Percentiles rank a stretch among this genome's conserved stretches.
Conservation (phyloP, 768 basidiomycete species). For the Phylloporus sp. region DNA sequence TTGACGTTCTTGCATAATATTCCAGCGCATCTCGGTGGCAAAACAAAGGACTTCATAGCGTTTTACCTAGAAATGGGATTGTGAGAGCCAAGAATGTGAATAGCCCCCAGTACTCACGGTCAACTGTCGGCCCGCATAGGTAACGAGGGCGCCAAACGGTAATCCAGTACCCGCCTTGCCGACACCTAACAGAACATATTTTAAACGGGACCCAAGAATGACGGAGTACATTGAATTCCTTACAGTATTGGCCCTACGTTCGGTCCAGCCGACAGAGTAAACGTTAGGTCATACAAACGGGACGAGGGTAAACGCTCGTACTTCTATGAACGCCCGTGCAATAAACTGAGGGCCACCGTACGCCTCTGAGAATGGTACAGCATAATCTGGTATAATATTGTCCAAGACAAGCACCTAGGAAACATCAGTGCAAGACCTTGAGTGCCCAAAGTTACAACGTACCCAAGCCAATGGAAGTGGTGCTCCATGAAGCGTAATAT, state of each 20-base stretch:
- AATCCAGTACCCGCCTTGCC: constrained; percentile 26
- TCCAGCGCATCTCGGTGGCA: constrained; percentile 25
- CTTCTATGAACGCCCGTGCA: constrained; percentile 26
- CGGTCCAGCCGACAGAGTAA: not conserved
- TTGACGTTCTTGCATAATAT: constrained; percentile 2
- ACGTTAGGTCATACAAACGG: not conserved
- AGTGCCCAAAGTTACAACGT: not conserved
- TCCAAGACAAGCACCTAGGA: constrained; percentile 23
- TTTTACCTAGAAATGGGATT: constrained; percentile 15
- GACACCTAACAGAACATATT: constrained; percentile 13
- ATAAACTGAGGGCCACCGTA: constrained; percentile 26
- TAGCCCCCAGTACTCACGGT: constrained; percentile 12
- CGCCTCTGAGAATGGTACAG: constrained; percentile 26
- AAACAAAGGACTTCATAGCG: constrained; percentile 31
- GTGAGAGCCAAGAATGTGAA: not conserved
- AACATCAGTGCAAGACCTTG: not conserved
- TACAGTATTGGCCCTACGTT: constrained; percentile 25
- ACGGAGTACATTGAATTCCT: not conserved
- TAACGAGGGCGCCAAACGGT: constrained; percentile 24
- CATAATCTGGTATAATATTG: constrained; percentile 28
- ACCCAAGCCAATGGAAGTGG: constrained; percentile 29
- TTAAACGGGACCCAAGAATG: not conserved
- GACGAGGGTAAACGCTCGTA: not conserved
- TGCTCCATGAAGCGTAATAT: constrained; percentile 16
- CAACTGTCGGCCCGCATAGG: constrained; percentile 18